Evolutionary conservation across 768 basidiomycete genomes (phyloP).

Genomic region (Russula virescens): DNA sequence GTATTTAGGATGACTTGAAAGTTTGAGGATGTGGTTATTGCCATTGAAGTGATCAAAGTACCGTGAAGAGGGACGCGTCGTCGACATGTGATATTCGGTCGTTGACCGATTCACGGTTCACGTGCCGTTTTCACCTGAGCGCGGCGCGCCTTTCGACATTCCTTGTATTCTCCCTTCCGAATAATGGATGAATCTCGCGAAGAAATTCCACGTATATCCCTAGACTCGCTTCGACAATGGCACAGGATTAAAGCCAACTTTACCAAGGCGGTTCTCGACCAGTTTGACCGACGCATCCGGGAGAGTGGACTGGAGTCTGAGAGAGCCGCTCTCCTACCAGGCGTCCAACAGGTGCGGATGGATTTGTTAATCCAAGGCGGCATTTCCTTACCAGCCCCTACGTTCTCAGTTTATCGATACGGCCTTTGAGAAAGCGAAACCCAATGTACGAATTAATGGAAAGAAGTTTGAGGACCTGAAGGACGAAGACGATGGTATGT

Average conservation of each 20-base stretch:
- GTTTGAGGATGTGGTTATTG: background rate
- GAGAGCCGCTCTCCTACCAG: constrained; percentile 6
- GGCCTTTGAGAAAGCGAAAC: constrained; percentile 22
- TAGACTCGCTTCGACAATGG: constrained; percentile 22
- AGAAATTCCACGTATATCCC: constrained; percentile 21
- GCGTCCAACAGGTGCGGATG: constrained; percentile 13
- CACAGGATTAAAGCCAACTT: constrained; percentile 21
- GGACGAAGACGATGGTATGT: constrained; percentile 15
- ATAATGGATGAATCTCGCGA: constrained; percentile 6
- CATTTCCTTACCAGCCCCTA: background rate
- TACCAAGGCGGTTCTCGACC: constrained; percentile 10
- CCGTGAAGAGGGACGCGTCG: no score
- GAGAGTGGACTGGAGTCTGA: constrained; percentile 9
- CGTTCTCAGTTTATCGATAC: constrained; percentile 17
- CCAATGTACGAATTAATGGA: constrained; percentile 24
- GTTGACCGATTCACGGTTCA: no score
- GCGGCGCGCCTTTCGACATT: no score
- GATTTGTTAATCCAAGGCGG: background rate
- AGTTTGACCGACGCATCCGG: constrained; percentile 13
- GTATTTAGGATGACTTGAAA: background rate
- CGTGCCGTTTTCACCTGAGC: no score
- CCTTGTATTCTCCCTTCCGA: no score
- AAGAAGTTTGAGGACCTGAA: constrained; percentile 21
- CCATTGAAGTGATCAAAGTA: background rate
- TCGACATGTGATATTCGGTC: no score